A percentile compares a stretch with the other conserved stretches of the same genome.
These are phyloP conservation scores for Citrullus mucosospermus DNA, from an alignment of 306 rosid species.

Conservation along the genomic window DNA sequence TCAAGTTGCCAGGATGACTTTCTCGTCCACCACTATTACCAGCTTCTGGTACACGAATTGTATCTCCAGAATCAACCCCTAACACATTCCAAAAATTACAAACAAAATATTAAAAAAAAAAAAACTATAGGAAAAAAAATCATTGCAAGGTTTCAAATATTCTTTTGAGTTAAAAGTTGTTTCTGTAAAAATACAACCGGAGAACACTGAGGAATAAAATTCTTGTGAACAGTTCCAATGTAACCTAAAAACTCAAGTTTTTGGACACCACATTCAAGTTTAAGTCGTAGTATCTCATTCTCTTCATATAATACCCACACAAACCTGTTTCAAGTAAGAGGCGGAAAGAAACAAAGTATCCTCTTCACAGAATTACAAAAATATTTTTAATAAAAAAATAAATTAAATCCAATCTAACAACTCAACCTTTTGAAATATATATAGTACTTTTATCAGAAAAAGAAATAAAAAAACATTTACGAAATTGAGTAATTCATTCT, in stretches of 20 bases:
- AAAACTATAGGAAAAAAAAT: background rate
- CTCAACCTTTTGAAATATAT: background rate
- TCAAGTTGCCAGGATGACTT: conserved; percentile 59
- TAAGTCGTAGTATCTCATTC: background rate
- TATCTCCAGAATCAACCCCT: conserved; percentile 93
- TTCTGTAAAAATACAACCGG: background rate
- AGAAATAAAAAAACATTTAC: background rate
- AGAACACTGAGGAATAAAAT: background rate
- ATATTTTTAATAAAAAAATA: background rate
- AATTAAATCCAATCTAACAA: background rate
- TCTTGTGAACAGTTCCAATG: background rate
- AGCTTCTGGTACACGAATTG: conserved; percentile 87
- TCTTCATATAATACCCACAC: background rate
- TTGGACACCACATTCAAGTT: background rate
- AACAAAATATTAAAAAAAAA: background rate
- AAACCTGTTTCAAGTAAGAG: background rate
- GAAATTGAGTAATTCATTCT: background rate
- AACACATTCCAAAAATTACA: conserved; percentile 11
- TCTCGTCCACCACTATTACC: conserved; percentile 69
- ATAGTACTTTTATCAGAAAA: no score
- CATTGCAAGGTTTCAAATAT: background rate
- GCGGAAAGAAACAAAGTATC: background rate
- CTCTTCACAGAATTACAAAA: background rate
- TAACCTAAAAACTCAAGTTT: background rate
- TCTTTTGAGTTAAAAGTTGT: background rate